phyloP scores from a whole-genome alignment of 192 early-diverging fungal genomes.

The Podila epicladia region DNA sequence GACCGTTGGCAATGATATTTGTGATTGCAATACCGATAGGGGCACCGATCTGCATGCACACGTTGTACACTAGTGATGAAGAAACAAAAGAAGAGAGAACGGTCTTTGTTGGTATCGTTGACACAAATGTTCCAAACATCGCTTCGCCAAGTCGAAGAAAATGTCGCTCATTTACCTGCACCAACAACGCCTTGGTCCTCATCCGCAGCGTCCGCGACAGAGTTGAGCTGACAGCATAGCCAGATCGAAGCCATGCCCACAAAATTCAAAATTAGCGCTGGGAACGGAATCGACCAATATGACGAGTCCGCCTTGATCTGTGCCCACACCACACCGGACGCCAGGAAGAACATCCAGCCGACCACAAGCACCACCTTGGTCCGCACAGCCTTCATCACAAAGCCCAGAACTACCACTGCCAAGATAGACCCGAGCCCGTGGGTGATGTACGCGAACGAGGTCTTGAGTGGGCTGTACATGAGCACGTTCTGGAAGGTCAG shows the following conservation, averaged over 20 bases:
- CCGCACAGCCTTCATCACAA: background rate
- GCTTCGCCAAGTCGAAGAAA: no score
- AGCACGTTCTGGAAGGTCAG: conserved; percentile 6
- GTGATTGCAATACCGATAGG: conserved; percentile 49
- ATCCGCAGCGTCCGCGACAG: conserved; percentile 6
- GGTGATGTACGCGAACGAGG: background rate
- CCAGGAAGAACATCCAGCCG: conserved; percentile 11
- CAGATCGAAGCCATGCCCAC: conserved; percentile 5
- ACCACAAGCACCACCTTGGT: conserved; percentile 9
- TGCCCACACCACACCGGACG: conserved; percentile 4
- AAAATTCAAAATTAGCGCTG: conserved; percentile 1
- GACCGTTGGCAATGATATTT: conserved; percentile 35
- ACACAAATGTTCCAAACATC: no score
- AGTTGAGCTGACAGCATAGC: conserved; percentile 15
- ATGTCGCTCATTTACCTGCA: background rate
- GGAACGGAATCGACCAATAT: conserved; percentile 14
- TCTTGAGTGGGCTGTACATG: background rate
- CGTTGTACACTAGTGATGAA: conserved; percentile 30
- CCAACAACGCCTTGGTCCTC: conserved; percentile 13
- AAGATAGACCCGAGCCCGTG: conserved; percentile 5
- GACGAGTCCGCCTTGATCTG: conserved; percentile 3
- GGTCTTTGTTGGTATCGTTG: no score
- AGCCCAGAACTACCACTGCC: background rate
- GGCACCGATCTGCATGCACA: conserved; percentile 41
- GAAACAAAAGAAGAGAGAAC: background rate